phyloP scores from a whole-genome alignment of 179 eudicot genomes.

The Carnegiea gigantea region DNA sequence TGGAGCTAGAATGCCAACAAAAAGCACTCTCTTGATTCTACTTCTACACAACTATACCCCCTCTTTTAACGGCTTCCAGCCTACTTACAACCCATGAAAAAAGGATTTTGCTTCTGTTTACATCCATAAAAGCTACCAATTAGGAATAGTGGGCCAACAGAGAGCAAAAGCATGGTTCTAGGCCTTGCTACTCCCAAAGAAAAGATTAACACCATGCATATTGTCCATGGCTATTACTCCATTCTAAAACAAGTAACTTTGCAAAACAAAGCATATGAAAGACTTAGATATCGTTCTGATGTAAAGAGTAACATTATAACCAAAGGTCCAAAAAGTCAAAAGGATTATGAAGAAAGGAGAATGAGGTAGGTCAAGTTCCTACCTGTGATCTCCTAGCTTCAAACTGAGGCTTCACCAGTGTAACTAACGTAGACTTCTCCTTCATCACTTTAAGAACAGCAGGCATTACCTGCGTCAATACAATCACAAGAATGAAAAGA shows the following conservation, averaged over 20 bases:
- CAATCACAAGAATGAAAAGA: slow-evolving; percentile 11
- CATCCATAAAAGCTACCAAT: not conserved
- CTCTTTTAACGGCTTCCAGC: too few relatives aligned
- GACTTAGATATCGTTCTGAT: not conserved
- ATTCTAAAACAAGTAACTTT: too few relatives aligned
- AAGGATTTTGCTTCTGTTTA: not conserved
- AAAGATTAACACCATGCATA: not conserved
- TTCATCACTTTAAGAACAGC: slow-evolving; percentile 89
- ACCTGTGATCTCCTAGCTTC: slow-evolving; percentile 97
- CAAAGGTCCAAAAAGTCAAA: not conserved
- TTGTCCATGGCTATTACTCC: not conserved
- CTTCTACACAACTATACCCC: too few relatives aligned
- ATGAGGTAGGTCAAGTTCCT: slow-evolving; percentile 6
- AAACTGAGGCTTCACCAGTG: slow-evolving; percentile 96
- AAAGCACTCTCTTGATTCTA: too few relatives aligned
- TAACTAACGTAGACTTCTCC: slow-evolving; percentile 67
- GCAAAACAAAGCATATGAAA: too few relatives aligned
- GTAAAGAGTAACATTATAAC: not conserved
- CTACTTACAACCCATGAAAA: not conserved
- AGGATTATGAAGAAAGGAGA: not conserved
- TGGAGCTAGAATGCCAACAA: too few relatives aligned
- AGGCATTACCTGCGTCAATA: slow-evolving; percentile 80
- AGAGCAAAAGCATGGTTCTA: not conserved
- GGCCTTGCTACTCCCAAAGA: not conserved
- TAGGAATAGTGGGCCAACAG: not conserved